Conservation (phyloP, 2,329 filamentous ascomycete species). For the Colletotrichum tamarilloi region DNA sequence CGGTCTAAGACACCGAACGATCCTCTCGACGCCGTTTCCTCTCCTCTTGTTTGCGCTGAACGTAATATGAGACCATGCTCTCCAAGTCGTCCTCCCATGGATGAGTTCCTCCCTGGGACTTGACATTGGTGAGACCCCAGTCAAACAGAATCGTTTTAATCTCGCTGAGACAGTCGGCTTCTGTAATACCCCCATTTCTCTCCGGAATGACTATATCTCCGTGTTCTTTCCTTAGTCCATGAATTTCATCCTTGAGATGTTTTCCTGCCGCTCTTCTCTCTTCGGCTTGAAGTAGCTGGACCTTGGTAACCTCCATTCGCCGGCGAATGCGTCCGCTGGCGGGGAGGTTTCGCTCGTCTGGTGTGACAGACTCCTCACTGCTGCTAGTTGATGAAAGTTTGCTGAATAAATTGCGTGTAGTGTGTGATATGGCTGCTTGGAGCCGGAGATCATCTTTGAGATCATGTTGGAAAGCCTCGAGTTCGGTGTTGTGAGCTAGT, state of each 20-base stretch:
- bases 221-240: background rate
- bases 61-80: background rate
- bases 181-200: background rate
- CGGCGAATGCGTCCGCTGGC: background rate
- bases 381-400: no score
- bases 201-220: background rate
- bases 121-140: background rate
- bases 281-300: background rate
- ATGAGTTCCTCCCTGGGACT: no score
- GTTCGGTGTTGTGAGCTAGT: background rate
- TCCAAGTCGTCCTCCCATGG: background rate
- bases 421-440: background rate
- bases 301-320: background rate
- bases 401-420: background rate
- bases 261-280: background rate
- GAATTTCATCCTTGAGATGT: background rate
- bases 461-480: background rate
- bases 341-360: background rate
- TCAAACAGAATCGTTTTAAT: background rate
- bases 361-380: background rate
- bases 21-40: background rate
- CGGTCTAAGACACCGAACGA: background rate
- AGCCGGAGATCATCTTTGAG: background rate
- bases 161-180: background rate
- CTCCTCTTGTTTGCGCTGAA: background rate